Base-by-base conservation (phyloP, 352 stramenopile genomes). In the Saprolegnia parasitica region DNA sequence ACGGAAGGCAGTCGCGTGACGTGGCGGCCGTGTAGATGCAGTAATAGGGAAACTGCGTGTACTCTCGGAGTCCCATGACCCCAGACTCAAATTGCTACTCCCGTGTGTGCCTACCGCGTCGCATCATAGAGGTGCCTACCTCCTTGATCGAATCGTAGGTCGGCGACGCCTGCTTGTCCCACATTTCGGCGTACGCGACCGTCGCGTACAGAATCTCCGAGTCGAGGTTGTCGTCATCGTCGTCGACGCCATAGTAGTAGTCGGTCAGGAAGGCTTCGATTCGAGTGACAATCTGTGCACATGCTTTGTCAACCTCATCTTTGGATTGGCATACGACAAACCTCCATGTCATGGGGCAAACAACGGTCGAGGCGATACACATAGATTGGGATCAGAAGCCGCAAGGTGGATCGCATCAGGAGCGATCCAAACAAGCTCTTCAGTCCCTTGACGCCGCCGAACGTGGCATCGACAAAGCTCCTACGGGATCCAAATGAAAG, bases 361-460 rank as follows among this genome's bases (percentile, higher is more conserved):
- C 78, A 85, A 5, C 77, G 75, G 1, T 73, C 70, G 24, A 85
- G 42, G 49, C 73, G 57, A 57, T 83, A 81, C 0, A 75, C 65
- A 4, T 83, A 24, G 18, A 71, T 68, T 0, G 78, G 73, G 40
- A 85, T 81, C 9, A 81, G 35, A 4, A 56, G 67, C 16, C 79
- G 73, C 10, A 50, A 60, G 16, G 21, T 72, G 1, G 58, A 56
- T 20, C 52, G 40, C 54, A 71, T 66, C 3, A 84, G 47, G 9
- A 83, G 61, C 2, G 37, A 71, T 20, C 77, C 77, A n/a, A 85
- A 66, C 6, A 56, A 23, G 24, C 35, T 20, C 5, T 74, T 74
- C 8, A 85, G 45, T 1, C 40, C 13, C 68, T 60, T 8, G 65
- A 60, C 47, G 8, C 50, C 56, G 29, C 55, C 39, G 10, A 57